Evolutionary conservation across 2,329 filamentous ascomycete genomes (phyloP).

Genomic region (Aspergillus melleus): DNA sequence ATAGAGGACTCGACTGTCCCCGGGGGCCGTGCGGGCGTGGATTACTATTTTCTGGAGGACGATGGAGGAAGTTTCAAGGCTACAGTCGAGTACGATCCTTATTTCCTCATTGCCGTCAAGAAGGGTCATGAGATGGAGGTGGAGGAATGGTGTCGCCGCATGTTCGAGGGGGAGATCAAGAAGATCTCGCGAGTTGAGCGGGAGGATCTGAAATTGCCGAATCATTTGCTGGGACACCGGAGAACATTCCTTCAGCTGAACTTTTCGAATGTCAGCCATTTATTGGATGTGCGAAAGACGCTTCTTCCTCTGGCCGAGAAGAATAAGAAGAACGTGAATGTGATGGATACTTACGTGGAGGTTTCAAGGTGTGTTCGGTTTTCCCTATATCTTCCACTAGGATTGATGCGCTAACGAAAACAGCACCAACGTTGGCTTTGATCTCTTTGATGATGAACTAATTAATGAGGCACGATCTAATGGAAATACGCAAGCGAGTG

Average conservation of each 20-base stretch:
- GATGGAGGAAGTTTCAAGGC: slow-evolving; percentile 92
- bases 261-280: slow-evolving; percentile 83
- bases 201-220: slow-evolving; percentile 92
- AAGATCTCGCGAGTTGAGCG: slow-evolving; percentile 75
- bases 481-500: slow-evolving; percentile 83
- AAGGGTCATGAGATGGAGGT: slow-evolving; percentile 87
- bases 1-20: slow-evolving; percentile 81
- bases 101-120: slow-evolving; percentile 89
- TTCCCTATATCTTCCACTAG: not conserved
- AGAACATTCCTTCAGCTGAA: slow-evolving; percentile 82
- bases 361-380: slow-evolving; percentile 68
- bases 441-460: slow-evolving; percentile 92
- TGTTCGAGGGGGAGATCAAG: slow-evolving; percentile 80
- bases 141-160: slow-evolving; percentile 87
- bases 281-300: slow-evolving; percentile 79
- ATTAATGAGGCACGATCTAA: slow-evolving; percentile 77
- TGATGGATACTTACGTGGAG: slow-evolving; percentile 98
- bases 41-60: slow-evolving; percentile 96
- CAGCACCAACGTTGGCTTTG: slow-evolving; percentile 77
- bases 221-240: slow-evolving; percentile 88
- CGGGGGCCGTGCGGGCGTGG: slow-evolving; percentile 83
- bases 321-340: slow-evolving; percentile 93
- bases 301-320: slow-evolving; percentile 91
- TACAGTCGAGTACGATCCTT: slow-evolving; percentile 93
- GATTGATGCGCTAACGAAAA: slow-evolving; percentile 23